A percentile compares a stretch with the other conserved stretches of the same genome.
phyloP scores from a whole-genome alignment of 2,329 filamentous ascomycete genomes.

The Claviceps quebecensis region DNA sequence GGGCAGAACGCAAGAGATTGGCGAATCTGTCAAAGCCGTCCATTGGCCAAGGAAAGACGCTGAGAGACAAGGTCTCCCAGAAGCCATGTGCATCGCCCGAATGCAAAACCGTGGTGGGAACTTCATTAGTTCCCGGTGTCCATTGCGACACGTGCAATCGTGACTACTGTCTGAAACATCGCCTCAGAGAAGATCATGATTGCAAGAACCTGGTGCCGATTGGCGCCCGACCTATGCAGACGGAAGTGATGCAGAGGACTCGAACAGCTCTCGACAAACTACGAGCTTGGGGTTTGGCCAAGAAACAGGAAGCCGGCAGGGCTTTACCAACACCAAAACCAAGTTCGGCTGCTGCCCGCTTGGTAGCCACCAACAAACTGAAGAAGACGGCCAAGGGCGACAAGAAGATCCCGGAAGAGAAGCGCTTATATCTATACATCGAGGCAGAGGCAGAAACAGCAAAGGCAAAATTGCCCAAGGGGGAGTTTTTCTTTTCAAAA shows the following conservation, averaged over 20 bases:
- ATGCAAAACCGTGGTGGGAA: slow-evolving; percentile 61
- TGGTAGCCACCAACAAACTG: slow-evolving; percentile 59
- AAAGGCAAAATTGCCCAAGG: slow-evolving; percentile 67
- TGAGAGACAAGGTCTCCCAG: slow-evolving; percentile 41
- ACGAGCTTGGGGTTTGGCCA: slow-evolving; percentile 65
- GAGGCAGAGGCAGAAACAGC: slow-evolving; percentile 83
- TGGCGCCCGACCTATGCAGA: slow-evolving; percentile 31
- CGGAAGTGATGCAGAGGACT: slow-evolving; percentile 46
- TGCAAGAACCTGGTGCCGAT: slow-evolving; percentile 60
- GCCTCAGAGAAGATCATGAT: slow-evolving; percentile 67
- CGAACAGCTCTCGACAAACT: slow-evolving; percentile 63
- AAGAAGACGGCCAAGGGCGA: slow-evolving; percentile 89
- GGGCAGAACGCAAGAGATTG: slow-evolving; percentile 42
- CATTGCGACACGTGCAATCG: slow-evolving; percentile 60
- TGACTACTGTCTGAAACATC: slow-evolving; percentile 66
- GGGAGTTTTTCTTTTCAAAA: slow-evolving; percentile 64
- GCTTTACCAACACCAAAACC: slow-evolving; percentile 50
- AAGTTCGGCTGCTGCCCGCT: slow-evolving; percentile 45
- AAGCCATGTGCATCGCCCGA: slow-evolving; percentile 52
- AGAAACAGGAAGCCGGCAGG: slow-evolving; percentile 47
- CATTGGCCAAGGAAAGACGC: slow-evolving; percentile 37
- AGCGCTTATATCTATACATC: slow-evolving; percentile 79
- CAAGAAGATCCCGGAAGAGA: slow-evolving; percentile 62
- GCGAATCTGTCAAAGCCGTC: slow-evolving; percentile 39
- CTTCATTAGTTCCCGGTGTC: slow-evolving; percentile 50